These are phyloP conservation scores for Penstemon davidsonii DNA, from an alignment of 257 asterid species.

Conservation along the genomic window DNA sequence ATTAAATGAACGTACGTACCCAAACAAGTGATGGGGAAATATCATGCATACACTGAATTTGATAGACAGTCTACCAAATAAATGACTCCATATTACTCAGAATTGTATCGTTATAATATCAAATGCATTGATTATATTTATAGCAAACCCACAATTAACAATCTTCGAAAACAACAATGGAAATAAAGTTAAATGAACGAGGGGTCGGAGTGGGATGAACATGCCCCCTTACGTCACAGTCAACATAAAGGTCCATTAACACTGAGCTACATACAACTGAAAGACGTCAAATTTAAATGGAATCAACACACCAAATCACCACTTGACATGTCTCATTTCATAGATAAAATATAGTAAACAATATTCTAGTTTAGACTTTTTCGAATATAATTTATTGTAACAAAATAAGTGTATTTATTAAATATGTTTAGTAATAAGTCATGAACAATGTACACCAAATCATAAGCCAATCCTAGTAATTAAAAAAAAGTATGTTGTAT, in stretches of 20 bases:
- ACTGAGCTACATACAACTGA: not conserved
- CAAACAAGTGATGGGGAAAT: not conserved
- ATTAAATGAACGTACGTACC: constrained; percentile 3
- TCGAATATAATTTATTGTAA: no score
- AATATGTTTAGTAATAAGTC: no score
- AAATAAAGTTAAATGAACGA: not conserved
- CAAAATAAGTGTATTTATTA: no score
- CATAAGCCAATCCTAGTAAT: no score
- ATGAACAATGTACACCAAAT: no score
- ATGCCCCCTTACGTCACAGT: constrained; percentile 31
- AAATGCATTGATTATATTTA: not conserved
- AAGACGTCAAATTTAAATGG: not conserved
- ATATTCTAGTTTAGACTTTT: no score
- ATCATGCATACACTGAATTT: not conserved
- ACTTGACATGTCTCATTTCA: no score
- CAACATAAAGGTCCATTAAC: constrained; percentile 27
- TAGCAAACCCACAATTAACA: constrained; percentile 4
- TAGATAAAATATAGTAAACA: no score
- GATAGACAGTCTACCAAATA: constrained; percentile 29
- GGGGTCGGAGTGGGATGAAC: constrained; percentile 2
- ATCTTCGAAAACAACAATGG: not conserved
- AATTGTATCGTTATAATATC: not conserved
- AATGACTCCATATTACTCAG: constrained; percentile 4
- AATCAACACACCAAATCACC: constrained; percentile 1
- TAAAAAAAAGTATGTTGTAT: no score